Base-by-base conservation (phyloP, 345 rosid species). In the Dipteronia sinensis region DNA sequence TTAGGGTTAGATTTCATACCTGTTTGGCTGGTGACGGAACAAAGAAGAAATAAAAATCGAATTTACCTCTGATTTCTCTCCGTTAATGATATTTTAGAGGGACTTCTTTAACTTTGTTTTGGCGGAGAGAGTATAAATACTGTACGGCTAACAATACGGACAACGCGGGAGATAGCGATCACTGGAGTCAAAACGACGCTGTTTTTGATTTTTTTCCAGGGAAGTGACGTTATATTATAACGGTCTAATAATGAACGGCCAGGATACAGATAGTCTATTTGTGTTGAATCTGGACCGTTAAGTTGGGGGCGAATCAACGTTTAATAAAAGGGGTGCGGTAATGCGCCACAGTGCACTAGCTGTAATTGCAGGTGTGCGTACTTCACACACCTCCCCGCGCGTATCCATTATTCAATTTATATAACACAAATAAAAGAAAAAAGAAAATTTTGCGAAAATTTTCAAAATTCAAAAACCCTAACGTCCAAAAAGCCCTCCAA, bases 391-490 rank as follows among this genome's bases (percentile, higher is more conserved):
- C 25, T 47, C 70, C 61, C 77, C 77, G 77, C 77, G 77, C 62
- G 77, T 64, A 46, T 12, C 61, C 17, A 4, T 74, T 19, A 23
- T 74, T 62, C 12, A 38, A 20, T 25, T 10, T 7, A 3, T 4
- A 4, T 17, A 15, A 7, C 64, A 42, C 1, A 63, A 44, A 27
- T 22, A 13, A 13, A 42, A 63, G 20, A 0, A 16, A 10, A 46
- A 2, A 8, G 2, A 15, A 20, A n/a, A n/a, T 7, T 23, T 17
- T 42, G 31, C 67, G 67, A 61, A 67, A 40, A 5, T 46, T 72
- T 78, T 82, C 72, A 76, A 82, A 76, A 29, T 78, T 78, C 46
- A 74, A 74, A 81, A 74, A 27, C 78, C 80, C 79, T 69, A 55
- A 69, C 76, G 72, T 69, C 78, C 49, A 31, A 34, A 72, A 73